Conservation (phyloP, 768 basidiomycete species). For the Saitozyma podzolica region DNA sequence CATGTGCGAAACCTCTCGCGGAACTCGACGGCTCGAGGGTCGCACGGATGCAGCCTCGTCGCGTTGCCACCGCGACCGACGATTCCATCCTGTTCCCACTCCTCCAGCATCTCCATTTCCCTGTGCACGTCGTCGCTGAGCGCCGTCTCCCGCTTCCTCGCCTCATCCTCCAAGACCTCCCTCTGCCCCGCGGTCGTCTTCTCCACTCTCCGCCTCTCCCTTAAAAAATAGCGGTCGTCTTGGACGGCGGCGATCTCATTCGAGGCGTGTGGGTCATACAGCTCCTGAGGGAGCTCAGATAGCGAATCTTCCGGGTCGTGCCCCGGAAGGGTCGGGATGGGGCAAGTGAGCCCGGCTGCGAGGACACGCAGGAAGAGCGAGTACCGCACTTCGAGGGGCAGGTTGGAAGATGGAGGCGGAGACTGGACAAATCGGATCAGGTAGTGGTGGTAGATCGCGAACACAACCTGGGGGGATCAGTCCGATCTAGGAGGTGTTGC, state of each 20-base stretch:
- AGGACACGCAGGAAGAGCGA: constrained; percentile 31
- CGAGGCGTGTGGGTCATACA: constrained; percentile 9
- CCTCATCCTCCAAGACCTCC: constrained; percentile 20
- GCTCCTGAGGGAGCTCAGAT: constrained; percentile 1
- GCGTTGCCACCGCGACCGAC: constrained; percentile 23
- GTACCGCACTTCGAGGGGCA: constrained; percentile 25
- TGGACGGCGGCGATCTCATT: constrained; percentile 25
- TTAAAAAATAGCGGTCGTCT: constrained; percentile 23
- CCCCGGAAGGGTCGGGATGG: constrained; percentile 12
- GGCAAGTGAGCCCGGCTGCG: constrained; percentile 24
- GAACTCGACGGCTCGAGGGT: constrained; percentile 13
- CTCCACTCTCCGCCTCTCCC: constrained; percentile 24
- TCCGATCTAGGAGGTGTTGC: too few species aligned
- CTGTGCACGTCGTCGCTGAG: constrained; percentile 35
- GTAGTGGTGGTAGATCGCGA: constrained; percentile 37
- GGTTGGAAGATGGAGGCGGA: too few species aligned
- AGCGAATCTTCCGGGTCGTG: too few species aligned
- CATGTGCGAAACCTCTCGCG: neutral
- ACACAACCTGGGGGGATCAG: too few species aligned
- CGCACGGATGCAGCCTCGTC: constrained; percentile 34
- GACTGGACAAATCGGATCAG: constrained; percentile 37
- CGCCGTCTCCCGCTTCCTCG: constrained; percentile 33
- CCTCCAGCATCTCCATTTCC: constrained; percentile 17
- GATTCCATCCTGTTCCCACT: constrained; percentile 20
- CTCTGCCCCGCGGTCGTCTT: constrained; percentile 28